These are phyloP conservation scores for Leishmania amazonensis DNA, from an alignment of 208 protist species.

Conservation along the genomic window DNA sequence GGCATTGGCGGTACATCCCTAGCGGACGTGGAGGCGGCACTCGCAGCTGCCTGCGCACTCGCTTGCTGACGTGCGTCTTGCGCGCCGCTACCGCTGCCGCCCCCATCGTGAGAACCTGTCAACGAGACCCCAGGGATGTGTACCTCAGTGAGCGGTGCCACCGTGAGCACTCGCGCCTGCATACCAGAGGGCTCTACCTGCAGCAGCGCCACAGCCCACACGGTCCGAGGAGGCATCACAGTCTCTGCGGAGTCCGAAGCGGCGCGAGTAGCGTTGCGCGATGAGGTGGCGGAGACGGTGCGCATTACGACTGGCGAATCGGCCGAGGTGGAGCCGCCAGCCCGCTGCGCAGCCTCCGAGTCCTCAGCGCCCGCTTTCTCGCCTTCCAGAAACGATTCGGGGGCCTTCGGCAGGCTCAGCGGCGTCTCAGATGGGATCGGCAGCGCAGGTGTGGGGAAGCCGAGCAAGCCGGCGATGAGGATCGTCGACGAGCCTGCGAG, in stretches of 20 bases:
- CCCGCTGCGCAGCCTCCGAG: not conserved
- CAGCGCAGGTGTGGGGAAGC: slow-evolving; percentile 7
- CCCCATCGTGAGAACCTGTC: not conserved
- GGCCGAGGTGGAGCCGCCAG: not conserved
- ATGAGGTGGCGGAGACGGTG: slow-evolving; percentile 8
- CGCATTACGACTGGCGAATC: slow-evolving; percentile 1
- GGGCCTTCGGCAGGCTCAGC: slow-evolving; percentile 2
- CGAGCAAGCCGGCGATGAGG: slow-evolving; percentile 53
- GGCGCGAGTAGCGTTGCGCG: not conserved
- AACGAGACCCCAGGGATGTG: slow-evolving; percentile 9
- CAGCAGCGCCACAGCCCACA: slow-evolving; percentile 33
- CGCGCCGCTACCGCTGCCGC: not conserved
- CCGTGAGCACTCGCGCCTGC: slow-evolving; percentile 33
- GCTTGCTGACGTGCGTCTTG: not conserved
- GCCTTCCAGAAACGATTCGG: slow-evolving; percentile 11
- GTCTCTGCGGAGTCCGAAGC: no score
- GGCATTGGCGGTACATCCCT: not conserved
- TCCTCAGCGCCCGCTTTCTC: slow-evolving; percentile 3
- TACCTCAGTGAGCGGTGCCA: slow-evolving; percentile 22
- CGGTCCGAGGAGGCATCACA: not conserved
- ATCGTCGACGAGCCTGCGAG: slow-evolving; percentile 15
- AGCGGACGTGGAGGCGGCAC: not conserved
- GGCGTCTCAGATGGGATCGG: slow-evolving; percentile 7
- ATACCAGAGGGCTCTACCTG: slow-evolving; percentile 31
- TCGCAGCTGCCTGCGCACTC: not conserved